phyloP scores from a whole-genome alignment of 345 rosid genomes.

The Citrus glauca region DNA sequence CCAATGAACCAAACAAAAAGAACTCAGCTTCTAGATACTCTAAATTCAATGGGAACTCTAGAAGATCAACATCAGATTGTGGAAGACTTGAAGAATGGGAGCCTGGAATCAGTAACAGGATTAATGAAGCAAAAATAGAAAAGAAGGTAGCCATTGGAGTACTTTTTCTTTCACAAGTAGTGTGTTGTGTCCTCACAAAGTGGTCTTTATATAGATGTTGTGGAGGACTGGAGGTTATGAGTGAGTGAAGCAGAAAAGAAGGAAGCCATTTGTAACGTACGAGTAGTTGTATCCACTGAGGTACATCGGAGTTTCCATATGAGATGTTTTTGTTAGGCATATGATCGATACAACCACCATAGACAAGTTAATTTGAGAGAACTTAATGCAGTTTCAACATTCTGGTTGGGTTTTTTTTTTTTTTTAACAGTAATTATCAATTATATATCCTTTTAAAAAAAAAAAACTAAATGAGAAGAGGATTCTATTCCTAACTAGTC shows the following conservation, averaged over 20 bases:
- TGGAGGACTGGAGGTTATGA: not conserved
- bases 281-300: no score
- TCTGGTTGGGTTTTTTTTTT: no score
- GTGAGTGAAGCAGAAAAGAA: not conserved
- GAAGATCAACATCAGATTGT: slow-evolving; percentile 34
- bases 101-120: slow-evolving; percentile 20
- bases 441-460: no score
- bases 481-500: no score
- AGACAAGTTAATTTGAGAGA: no score
- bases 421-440: no score
- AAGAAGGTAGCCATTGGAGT: slow-evolving; percentile 5
- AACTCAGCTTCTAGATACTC: slow-evolving; percentile 94
- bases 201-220: slow-evolving; percentile 12
- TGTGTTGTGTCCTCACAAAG: not conserved
- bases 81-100: slow-evolving; percentile 26
- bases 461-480: no score
- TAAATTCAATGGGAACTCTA: slow-evolving; percentile 82
- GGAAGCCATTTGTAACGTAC: not conserved
- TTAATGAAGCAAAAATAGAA: slow-evolving; percentile 15
- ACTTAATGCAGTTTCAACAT: not conserved
- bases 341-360: slow-evolving; percentile 10
- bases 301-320: slow-evolving; percentile 16
- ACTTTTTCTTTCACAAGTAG: not conserved
- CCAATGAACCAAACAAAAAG: slow-evolving; percentile 65
- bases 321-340: not conserved